Percentiles rank a stretch among this genome's conserved stretches.
Conservation (phyloP, 164 flowering plant species). For the Berberis vulgaris region DNA sequence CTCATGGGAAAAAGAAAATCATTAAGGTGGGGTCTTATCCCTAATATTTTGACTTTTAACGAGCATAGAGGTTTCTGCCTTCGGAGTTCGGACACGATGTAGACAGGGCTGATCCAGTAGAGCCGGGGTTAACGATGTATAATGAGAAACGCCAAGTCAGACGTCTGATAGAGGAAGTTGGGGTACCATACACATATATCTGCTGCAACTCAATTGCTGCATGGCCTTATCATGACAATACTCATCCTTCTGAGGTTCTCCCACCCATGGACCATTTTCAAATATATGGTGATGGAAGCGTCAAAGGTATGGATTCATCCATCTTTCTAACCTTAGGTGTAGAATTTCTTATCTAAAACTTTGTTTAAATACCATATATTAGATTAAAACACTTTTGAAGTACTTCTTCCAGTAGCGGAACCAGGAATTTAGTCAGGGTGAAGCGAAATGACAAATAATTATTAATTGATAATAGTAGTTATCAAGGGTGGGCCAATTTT, state of each 20-base stretch:
- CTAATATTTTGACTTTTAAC: neutral
- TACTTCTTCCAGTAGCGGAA: too few species aligned
- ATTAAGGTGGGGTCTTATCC: neutral
- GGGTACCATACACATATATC: conserved; percentile 52
- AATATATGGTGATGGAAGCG: conserved; percentile 68
- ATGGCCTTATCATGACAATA: conserved; percentile 72
- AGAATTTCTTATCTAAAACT: too few species aligned
- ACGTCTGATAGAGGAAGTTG: conserved; percentile 31
- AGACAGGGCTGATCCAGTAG: conserved; percentile 60
- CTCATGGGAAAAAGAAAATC: too few species aligned
- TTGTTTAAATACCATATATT: too few species aligned
- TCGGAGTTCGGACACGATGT: conserved; percentile 78
- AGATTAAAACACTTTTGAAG: too few species aligned
- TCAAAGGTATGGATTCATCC: conserved; percentile 38
- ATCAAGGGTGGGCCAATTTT: too few species aligned
- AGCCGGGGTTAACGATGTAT: conserved; percentile 64
- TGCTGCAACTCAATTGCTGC: conserved; percentile 75
- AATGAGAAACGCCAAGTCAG: conserved; percentile 40
- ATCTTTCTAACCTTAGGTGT: too few species aligned
- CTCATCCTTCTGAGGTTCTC: conserved; percentile 52
- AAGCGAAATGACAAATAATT: too few species aligned
- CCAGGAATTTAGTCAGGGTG: too few species aligned
- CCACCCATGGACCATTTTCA: conserved; percentile 61
- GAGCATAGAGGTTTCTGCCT: conserved; percentile 56
- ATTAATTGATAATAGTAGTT: too few species aligned